Evolutionary conservation across 177 flowering plant species (phyloP).

Genomic region (Tripterygium wilfordii): DNA sequence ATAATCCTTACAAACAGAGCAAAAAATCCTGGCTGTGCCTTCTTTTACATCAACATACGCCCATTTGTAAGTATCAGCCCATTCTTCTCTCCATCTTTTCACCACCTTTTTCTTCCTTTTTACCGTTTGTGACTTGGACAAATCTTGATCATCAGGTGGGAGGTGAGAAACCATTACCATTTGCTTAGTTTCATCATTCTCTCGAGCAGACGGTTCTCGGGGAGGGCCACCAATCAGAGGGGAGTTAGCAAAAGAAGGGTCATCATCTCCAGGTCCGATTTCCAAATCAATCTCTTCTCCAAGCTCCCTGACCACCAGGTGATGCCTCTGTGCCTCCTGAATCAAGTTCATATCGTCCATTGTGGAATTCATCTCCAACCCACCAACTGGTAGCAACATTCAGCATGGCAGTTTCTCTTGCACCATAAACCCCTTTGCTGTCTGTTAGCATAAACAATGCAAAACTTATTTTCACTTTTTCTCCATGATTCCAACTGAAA

Average conservation of each 20-base stretch:
- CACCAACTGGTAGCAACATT: constrained; percentile 62
- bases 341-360: constrained; percentile 94
- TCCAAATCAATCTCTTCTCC: constrained; percentile 97
- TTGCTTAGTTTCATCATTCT: constrained; percentile 72
- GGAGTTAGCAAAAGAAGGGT: constrained; percentile 60
- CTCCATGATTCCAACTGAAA: too few relatives aligned
- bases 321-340: constrained; percentile 89
- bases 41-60: constrained; percentile 93
- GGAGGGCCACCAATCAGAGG: constrained; percentile 58
- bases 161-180: constrained; percentile 59
- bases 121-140: constrained; percentile 44
- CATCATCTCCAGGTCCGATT: constrained; percentile 92
- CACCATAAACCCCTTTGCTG: constrained; percentile 4
- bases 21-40: constrained; percentile 93
- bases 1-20: constrained; percentile 90
- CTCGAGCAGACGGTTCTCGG: constrained; percentile 61
- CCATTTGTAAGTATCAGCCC: constrained; percentile 99
- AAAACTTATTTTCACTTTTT: too few relatives aligned
- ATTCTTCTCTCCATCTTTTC: constrained; percentile 99
- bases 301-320: constrained; percentile 74
- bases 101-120: constrained; percentile 98
- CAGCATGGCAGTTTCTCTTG: constrained; percentile 49
- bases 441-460: constrained; percentile 7
- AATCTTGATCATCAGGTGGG: constrained; percentile 60
- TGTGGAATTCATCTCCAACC: constrained; percentile 66